These are phyloP conservation scores for Wallacemonas collosoma DNA, from an alignment of 208 protist species.

Conservation along the genomic window DNA sequence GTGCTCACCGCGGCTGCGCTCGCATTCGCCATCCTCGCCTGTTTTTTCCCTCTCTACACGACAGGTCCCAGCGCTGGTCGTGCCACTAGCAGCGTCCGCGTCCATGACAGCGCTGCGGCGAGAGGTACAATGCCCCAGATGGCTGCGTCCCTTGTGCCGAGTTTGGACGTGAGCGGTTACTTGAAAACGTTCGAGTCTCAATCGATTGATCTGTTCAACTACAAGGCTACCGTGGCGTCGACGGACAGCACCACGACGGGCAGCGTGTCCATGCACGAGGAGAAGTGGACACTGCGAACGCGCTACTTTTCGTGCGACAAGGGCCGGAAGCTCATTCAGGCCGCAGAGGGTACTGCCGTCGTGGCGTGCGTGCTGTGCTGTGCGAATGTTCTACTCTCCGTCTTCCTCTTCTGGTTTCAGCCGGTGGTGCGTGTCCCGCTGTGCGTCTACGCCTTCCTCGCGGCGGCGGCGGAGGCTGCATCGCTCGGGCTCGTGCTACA, in stretches of 20 bases:
- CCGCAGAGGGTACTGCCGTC: conserved; percentile 46
- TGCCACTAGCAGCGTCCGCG: background rate
- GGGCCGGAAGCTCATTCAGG: conserved; percentile 52
- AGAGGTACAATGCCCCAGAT: background rate
- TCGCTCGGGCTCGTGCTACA: conserved; percentile 33
- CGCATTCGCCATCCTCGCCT: conserved; percentile 11
- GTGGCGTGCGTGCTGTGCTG: conserved; percentile 38
- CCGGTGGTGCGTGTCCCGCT: conserved; percentile 29
- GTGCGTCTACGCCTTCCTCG: conserved; percentile 18
- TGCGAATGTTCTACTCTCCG: conserved; percentile 41
- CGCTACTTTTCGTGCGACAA: conserved; percentile 49
- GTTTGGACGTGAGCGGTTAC: background rate
- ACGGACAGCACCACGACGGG: background rate
- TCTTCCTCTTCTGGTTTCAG: conserved; percentile 38
- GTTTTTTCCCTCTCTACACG: background rate
- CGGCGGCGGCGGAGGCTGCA: conserved; percentile 18
- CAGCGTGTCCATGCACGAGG: background rate
- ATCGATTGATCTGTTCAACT: conserved; percentile 13
- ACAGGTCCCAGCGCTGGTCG: background rate
- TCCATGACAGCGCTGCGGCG: background rate
- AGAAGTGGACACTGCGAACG: conserved; percentile 11
- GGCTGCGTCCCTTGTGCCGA: background rate
- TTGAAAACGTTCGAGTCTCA: conserved; percentile 10
- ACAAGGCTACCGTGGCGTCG: conserved; percentile 11
- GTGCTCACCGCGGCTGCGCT: conserved; percentile 17